Base-by-base conservation (phyloP, 176 grass and related monocot species). In the Puya raimondii region DNA sequence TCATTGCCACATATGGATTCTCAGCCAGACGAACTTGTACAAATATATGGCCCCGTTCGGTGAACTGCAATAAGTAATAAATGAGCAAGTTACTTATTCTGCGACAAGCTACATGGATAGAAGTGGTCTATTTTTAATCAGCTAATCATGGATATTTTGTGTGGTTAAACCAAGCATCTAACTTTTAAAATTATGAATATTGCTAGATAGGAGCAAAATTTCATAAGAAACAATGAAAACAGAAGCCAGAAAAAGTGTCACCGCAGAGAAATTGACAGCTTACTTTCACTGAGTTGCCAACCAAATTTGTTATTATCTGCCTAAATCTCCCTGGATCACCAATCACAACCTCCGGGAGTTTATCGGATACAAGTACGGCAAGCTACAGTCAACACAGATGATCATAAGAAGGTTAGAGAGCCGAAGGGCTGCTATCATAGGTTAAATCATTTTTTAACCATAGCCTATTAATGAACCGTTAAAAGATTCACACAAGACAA, bases 211-310 rank as follows among this genome's bases (percentile, higher is more conserved):
- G 21, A 51, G 59, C 0, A 68, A 6, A 21, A 49, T 14, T 57
- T 23, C 50, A 14, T 27, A 51, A 10, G 56, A 12, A 68, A 69
- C 9, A 21, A 63, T 48, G 12, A 73, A 83, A 65, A 23, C 51
- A 63, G 73, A 56, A 63, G 23, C 18, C 57, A 67, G 22, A 73
- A 63, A 23, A 64, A 18, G 12, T 15, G 5, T 48, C 27, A 50
- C 14, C 12, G 4, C 12, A 50, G 18, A 64, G 84, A 85, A 85
- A 58, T n/a, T 50, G 21, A 57, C 12, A 79, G 23, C 80, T 86
- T 96, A 96, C 92, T 80, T 96, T 96, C 20, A 96, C 86, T 53
- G 92, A 91, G 53, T 96, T 96, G 49, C 88, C 86, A 16, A 96
- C 92, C 48, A 96, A 83, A 87, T 96, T 96, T 79, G 92, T 96